These are phyloP conservation scores for Termitomyces sp. DNA, from an alignment of 768 basidiomycete species.

Conservation along the genomic window DNA sequence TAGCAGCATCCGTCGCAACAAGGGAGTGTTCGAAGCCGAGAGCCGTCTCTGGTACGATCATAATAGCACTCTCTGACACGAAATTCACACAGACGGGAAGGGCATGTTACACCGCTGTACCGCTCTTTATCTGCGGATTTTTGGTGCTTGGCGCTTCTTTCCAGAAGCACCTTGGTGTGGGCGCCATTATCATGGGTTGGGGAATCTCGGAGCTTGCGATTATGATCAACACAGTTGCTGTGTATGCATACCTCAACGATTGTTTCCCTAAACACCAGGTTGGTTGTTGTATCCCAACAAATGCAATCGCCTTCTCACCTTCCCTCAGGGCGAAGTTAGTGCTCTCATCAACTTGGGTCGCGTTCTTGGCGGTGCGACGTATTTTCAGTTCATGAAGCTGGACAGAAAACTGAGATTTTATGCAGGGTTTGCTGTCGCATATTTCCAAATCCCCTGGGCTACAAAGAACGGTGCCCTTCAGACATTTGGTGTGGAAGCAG, in stretches of 20 bases:
- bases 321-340: conserved; percentile 52
- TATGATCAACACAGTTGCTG: conserved; percentile 58
- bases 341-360: conserved; percentile 55
- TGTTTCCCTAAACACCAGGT: conserved; percentile 22
- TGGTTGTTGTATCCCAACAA: not conserved
- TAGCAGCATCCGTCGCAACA: conserved; percentile 38
- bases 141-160: conserved; percentile 50
- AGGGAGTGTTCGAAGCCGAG: conserved; percentile 57
- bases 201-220: conserved; percentile 51
- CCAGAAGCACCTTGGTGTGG: conserved; percentile 46
- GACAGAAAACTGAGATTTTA: not conserved
- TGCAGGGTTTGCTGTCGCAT: conserved; percentile 55
- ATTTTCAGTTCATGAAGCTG: not conserved
- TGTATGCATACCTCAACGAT: conserved; percentile 39
- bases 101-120: conserved; percentile 56
- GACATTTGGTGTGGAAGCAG: conserved; percentile 58
- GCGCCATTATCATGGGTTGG: conserved; percentile 62
- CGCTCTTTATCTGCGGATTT: conserved; percentile 59
- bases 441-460: conserved; percentile 66
- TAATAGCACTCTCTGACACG: not conserved
- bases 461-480: conserved; percentile 53
- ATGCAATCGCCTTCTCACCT: not conserved
- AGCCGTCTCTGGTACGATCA: conserved; percentile 48
- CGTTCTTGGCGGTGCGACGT: conserved; percentile 39
- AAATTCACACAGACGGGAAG: conserved; percentile 21